These are phyloP conservation scores for Ophiocytium majus DNA, from an alignment of 352 stramenopile genomes.

Conservation along the genomic window DNA sequence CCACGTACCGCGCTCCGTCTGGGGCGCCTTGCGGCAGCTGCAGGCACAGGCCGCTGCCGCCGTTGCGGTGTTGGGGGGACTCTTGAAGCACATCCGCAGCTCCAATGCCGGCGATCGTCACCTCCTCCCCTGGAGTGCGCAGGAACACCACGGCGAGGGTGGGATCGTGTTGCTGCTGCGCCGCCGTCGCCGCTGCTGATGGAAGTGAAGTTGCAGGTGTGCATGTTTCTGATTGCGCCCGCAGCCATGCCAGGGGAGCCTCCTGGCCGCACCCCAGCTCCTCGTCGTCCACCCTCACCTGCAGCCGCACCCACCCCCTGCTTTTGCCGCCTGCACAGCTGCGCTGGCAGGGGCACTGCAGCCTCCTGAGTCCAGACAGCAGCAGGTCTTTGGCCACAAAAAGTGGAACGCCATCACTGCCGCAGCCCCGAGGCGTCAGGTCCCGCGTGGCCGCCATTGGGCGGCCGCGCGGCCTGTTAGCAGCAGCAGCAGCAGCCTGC, in stretches of 20 bases:
- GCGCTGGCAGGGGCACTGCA: no score
- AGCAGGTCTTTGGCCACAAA: no score
- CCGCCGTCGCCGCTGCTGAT: not conserved
- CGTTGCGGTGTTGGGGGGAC: slow-evolving; percentile 10
- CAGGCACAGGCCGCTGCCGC: not conserved
- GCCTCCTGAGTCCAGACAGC: no score
- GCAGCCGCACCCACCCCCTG: slow-evolving; percentile 5
- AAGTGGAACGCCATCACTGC: no score
- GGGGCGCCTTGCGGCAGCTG: not conserved
- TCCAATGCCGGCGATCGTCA: slow-evolving; percentile 28
- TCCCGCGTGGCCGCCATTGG: no score
- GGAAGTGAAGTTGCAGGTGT: not conserved
- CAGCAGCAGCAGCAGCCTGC: no score
- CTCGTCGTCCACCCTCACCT: slow-evolving; percentile 40
- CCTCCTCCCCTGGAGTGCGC: slow-evolving; percentile 25
- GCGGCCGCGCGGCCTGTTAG: no score
- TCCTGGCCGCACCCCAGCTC: slow-evolving; percentile 39
- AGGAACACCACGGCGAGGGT: slow-evolving; percentile 32
- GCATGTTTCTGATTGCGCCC: slow-evolving; percentile 21
- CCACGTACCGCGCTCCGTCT: slow-evolving; percentile 28
- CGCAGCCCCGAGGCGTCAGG: no score
- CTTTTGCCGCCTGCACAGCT: no score
- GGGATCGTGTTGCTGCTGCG: slow-evolving; percentile 16
- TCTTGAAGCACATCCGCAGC: slow-evolving; percentile 25
- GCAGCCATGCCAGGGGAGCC: slow-evolving; percentile 36